Evolutionary conservation across 768 basidiomycete genomes (phyloP).

Genomic region (Tulasnella sp.): DNA sequence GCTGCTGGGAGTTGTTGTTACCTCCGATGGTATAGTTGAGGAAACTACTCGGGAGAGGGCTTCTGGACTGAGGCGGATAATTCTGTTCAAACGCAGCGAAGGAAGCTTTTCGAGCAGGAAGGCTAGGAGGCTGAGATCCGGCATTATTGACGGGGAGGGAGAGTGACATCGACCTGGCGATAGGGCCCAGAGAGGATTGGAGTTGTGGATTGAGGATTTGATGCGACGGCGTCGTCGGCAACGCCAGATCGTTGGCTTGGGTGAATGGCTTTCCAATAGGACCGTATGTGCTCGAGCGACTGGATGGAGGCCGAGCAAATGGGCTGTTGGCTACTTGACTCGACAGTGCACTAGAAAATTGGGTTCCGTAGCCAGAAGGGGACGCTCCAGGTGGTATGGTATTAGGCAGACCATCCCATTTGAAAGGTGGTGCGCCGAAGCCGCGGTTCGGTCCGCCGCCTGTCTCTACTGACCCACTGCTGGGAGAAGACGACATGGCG

Average conservation of each 20-base stretch:
- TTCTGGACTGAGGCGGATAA: constrained; percentile 10
- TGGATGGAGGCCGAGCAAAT: not conserved
- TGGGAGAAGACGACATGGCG: not conserved
- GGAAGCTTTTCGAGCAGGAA: constrained; percentile 12
- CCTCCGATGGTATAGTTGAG: constrained; percentile 14
- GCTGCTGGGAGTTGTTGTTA: not conserved
- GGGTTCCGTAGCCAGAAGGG: not conserved
- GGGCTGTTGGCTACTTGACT: not conserved
- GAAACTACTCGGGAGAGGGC: constrained; percentile 12
- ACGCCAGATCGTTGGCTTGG: constrained; percentile 14
- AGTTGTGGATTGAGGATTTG: not conserved
- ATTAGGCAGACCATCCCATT: not conserved
- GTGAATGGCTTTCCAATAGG: constrained; percentile 2
- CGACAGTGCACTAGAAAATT: not conserved
- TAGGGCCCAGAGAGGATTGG: not conserved
- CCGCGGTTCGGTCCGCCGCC: constrained; percentile 1
- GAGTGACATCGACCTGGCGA: constrained; percentile 12
- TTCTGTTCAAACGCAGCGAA: constrained; percentile 8
- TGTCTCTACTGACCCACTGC: not conserved
- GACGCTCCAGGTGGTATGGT: not conserved
- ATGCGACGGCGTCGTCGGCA: not conserved
- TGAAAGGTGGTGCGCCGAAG: constrained; percentile 1
- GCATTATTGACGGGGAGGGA: constrained; percentile 1
- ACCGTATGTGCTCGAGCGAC: not conserved
- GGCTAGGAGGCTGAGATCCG: not conserved